Evolutionary conservation across 2,329 filamentous ascomycete species (phyloP).

Genomic region (Neofusicoccum sp.): DNA sequence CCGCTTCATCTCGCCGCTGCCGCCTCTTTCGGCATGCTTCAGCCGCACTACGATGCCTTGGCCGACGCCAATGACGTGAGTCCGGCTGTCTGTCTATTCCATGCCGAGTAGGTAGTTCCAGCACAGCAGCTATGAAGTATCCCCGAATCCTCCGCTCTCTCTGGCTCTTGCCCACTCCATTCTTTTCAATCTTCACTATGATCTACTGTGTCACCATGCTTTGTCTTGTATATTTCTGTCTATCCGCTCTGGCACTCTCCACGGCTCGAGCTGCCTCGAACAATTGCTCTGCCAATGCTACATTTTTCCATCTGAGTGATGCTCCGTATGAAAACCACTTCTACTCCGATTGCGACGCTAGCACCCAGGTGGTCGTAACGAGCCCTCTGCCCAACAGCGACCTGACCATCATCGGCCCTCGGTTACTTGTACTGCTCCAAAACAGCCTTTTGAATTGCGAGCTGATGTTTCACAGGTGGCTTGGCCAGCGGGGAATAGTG

Average conservation of each 20-base stretch:
- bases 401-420: conserved; percentile 54
- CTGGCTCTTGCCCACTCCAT: not conserved
- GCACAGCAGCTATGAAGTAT: not conserved
- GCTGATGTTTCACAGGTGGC: conserved; percentile 37
- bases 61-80: not conserved
- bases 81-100: not conserved
- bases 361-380: conserved; percentile 60
- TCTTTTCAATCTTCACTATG: not conserved
- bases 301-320: conserved; percentile 50
- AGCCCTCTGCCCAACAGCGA: conserved; percentile 56
- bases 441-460: not conserved
- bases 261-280: not conserved
- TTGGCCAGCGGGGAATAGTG: conserved; percentile 66
- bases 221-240: not conserved
- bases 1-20: not conserved
- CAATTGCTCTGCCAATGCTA: conserved; percentile 27
- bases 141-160: not conserved
- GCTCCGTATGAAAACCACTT: conserved; percentile 65
- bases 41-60: not conserved
- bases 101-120: not conserved
- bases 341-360: conserved; percentile 62
- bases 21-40: not conserved
- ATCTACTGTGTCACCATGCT: not conserved
- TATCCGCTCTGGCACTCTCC: not conserved
- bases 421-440: conserved; percentile 47